phyloP scores from a whole-genome alignment of 2,329 filamentous ascomycete species.

The Xylariaceae sp. region DNA sequence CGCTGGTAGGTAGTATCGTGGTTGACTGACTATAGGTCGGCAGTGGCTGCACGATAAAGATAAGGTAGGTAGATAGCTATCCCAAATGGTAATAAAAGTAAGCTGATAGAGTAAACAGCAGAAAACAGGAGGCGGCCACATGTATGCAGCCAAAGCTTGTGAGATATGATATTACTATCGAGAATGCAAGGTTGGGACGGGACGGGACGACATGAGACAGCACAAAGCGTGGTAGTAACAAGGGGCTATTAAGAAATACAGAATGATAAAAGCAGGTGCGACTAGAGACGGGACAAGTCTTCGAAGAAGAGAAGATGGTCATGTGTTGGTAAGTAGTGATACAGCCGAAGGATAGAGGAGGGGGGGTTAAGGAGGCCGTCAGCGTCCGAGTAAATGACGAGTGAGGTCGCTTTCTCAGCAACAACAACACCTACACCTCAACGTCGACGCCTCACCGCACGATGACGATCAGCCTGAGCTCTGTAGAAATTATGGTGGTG shows the following conservation, averaged over 20 bases:
- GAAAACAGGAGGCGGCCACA: conserved; percentile 12
- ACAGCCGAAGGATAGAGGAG: not conserved
- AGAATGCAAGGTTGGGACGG: conserved; percentile 21
- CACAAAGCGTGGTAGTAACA: conserved; percentile 1
- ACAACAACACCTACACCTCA: not conserved
- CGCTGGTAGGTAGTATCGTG: not conserved
- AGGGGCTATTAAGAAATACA: conserved; percentile 11
- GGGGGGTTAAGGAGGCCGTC: too few relatives aligned
- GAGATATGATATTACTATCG: conserved; percentile 5
- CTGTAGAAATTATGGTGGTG: not conserved
- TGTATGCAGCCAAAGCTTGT: conserved; percentile 13
- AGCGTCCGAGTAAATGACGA: too few relatives aligned
- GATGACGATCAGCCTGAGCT: not conserved
- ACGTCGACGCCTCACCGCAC: conserved; percentile 2
- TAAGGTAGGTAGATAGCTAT: too few relatives aligned
- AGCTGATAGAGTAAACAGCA: not conserved
- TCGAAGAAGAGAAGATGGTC: not conserved
- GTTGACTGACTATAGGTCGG: not conserved
- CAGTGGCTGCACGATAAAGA: conserved; percentile 1
- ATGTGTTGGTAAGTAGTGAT: not conserved
- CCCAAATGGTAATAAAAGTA: too few relatives aligned
- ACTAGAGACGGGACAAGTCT: not conserved
- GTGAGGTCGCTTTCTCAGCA: too few relatives aligned
- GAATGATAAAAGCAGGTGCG: too few relatives aligned
- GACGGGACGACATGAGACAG: conserved; percentile 17